phyloP scores from a whole-genome alignment of 2,329 filamentous ascomycete genomes.

The Nothopassalora personata region DNA sequence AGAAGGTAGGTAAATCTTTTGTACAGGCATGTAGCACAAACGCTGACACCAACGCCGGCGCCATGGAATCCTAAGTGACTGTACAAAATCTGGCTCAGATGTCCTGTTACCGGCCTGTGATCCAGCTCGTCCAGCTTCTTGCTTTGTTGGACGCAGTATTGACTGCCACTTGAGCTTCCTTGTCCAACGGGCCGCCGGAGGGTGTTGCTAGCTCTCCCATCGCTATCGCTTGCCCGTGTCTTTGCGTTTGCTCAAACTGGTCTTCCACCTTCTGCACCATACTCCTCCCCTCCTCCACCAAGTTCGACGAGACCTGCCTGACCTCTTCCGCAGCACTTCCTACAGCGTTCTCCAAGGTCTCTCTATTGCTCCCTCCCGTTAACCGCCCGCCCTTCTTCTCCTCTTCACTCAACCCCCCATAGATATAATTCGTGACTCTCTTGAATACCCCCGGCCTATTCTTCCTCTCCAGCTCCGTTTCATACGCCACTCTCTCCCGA shows the following conservation, averaged over 20 bases:
- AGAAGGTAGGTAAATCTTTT: neutral
- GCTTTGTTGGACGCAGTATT: constrained; percentile 34
- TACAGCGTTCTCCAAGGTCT: constrained; percentile 6
- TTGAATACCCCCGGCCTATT: constrained; percentile 35
- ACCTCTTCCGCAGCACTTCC: constrained; percentile 6
- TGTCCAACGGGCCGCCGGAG: constrained; percentile 43
- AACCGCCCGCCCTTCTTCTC: constrained; percentile 36
- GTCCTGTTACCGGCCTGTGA: constrained; percentile 31
- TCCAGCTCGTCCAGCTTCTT: constrained; percentile 45
- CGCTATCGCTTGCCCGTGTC: constrained; percentile 25
- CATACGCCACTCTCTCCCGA: constrained; percentile 59
- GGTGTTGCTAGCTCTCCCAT: constrained; percentile 20
- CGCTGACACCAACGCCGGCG: neutral
- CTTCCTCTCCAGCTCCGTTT: constrained; percentile 43
- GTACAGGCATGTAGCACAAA: neutral
- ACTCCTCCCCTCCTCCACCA: constrained; percentile 23
- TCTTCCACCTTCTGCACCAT: constrained; percentile 33
- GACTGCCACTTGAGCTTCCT: constrained; percentile 38
- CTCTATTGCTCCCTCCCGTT: constrained; percentile 21
- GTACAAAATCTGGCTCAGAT: neutral
- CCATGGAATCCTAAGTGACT: constrained; percentile 9
- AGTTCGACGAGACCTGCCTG: constrained; percentile 6
- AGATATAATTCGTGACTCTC: constrained; percentile 30
- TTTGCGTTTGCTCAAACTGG: constrained; percentile 25
- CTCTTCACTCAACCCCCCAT: constrained; percentile 32